phyloP scores from a whole-genome alignment of 2,329 filamentous ascomycete species.

The Pseudofabraea citricarpa region DNA sequence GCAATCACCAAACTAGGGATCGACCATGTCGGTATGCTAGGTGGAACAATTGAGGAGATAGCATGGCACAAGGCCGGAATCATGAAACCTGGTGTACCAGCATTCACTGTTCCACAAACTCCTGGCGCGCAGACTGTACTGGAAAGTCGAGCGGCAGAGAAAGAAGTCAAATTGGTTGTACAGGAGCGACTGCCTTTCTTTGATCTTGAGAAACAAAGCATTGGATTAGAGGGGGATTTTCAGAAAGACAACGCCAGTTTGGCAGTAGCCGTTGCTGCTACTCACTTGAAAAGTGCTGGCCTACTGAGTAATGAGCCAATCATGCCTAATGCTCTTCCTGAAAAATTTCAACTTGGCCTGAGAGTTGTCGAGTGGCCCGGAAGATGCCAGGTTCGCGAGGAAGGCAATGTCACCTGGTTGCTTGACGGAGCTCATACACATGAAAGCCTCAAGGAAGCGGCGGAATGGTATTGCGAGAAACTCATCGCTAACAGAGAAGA shows the following conservation, averaged over 20 bases:
- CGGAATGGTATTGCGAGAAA: constrained; percentile 69
- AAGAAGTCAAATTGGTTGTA: constrained; percentile 15
- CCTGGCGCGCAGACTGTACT: constrained; percentile 54
- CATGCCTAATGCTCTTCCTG: constrained; percentile 39
- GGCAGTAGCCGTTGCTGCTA: constrained; percentile 49
- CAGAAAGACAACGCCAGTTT: constrained; percentile 56
- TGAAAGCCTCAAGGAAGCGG: constrained; percentile 79
- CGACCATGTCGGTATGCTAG: constrained; percentile 79
- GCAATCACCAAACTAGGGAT: constrained; percentile 78
- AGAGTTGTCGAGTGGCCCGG: constrained; percentile 73
- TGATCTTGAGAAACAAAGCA: constrained; percentile 35
- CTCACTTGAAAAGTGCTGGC: constrained; percentile 39
- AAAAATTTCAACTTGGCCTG: constrained; percentile 65
- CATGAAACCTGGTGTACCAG: constrained; percentile 62
- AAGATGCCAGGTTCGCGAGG: constrained; percentile 60
- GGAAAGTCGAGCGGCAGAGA: constrained; percentile 47
- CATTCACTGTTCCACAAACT: constrained; percentile 58
- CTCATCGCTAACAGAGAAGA: too few species aligned
- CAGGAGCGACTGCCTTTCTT: constrained; percentile 28
- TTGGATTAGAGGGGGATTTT: constrained; percentile 49
- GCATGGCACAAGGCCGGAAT: constrained; percentile 92
- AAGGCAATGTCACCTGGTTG: constrained; percentile 67
- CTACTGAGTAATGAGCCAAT: background rate
- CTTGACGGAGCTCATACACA: constrained; percentile 93
- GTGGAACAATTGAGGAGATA: constrained; percentile 73